Percentiles rank a stretch among this genome's conserved stretches.
Conservation (phyloP, 371 early-diverging fungal genomes). For the Haplosporangium sp. region DNA sequence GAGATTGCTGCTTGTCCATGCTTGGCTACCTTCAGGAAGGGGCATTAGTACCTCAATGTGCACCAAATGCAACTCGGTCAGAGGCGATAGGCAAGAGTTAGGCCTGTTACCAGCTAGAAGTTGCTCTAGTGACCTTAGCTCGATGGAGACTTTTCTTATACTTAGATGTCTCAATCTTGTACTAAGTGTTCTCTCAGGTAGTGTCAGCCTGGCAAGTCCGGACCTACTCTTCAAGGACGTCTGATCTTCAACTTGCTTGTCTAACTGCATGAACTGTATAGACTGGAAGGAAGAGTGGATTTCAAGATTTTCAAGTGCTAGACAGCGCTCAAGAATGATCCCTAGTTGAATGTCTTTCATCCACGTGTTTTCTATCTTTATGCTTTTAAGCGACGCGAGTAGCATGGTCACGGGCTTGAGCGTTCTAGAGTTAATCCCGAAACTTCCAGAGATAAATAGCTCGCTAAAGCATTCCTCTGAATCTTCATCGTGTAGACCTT, state of each 20-base stretch:
- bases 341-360: slow-evolving; percentile 13
- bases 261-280: background rate
- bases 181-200: background rate
- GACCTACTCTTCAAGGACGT: background rate
- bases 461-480: slow-evolving; percentile 11
- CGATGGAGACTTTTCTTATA: slow-evolving; percentile 2
- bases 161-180: slow-evolving; percentile 11
- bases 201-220: slow-evolving; percentile 3
- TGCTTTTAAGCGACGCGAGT: slow-evolving; percentile 1
- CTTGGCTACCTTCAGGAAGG: background rate
- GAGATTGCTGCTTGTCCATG: background rate
- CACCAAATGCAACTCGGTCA: slow-evolving; percentile 11
- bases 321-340: slow-evolving; percentile 6
- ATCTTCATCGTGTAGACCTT: background rate
- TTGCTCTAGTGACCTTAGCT: slow-evolving; percentile 4
- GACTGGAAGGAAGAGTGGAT: slow-evolving; percentile 14
- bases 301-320: slow-evolving; percentile 5
- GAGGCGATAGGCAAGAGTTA: background rate
- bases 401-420: slow-evolving; percentile 2
- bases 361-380: slow-evolving; percentile 21
- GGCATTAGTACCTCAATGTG: slow-evolving; percentile 2
- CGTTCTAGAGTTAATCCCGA: background rate
- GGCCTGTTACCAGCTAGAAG: slow-evolving; percentile 3
- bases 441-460: slow-evolving; percentile 1
- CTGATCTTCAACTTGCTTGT: background rate